Evolutionary conservation across 257 asterid genomes (phyloP).

Genomic region (Fraxinus pennsylvanica): DNA sequence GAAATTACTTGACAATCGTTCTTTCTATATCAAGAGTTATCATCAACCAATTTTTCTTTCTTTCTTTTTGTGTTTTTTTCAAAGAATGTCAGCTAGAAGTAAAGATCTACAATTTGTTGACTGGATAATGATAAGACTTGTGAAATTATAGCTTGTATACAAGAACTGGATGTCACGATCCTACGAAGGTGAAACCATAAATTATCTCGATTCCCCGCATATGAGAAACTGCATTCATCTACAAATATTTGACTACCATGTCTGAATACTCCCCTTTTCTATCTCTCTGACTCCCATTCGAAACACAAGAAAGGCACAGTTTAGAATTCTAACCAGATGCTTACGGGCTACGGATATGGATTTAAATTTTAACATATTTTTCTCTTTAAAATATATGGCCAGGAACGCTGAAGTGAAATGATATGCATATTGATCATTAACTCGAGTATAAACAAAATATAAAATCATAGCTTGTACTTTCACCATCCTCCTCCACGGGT

Average conservation of each 20-base stretch:
- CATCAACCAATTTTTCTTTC: not conserved
- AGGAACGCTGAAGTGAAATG: not conserved
- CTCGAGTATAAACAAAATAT: not conserved
- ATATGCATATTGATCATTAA: not conserved
- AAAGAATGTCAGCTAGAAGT: not conserved
- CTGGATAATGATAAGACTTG: not conserved
- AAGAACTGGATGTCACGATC: not conserved
- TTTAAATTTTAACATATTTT: not conserved
- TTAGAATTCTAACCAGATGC: not conserved
- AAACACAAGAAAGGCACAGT: not conserved
- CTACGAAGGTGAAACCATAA: not conserved
- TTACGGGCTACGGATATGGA: not conserved
- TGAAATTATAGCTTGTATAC: not conserved
- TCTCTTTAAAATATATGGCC: not conserved
- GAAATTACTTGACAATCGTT: not conserved
- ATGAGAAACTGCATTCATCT: not conserved
- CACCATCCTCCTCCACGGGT: not conserved
- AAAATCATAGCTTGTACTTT: not conserved
- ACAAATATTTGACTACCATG: not conserved
- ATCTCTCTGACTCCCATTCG: not conserved
- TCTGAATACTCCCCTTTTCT: not conserved
- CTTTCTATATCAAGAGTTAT: slow-evolving; percentile 5
- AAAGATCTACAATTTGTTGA: not conserved
- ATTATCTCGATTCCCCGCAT: not conserved
- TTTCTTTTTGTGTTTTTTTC: not conserved